Conservation (phyloP, 1,284 basidiomycete genomes). For the Ganoderma meredithae region DNA sequence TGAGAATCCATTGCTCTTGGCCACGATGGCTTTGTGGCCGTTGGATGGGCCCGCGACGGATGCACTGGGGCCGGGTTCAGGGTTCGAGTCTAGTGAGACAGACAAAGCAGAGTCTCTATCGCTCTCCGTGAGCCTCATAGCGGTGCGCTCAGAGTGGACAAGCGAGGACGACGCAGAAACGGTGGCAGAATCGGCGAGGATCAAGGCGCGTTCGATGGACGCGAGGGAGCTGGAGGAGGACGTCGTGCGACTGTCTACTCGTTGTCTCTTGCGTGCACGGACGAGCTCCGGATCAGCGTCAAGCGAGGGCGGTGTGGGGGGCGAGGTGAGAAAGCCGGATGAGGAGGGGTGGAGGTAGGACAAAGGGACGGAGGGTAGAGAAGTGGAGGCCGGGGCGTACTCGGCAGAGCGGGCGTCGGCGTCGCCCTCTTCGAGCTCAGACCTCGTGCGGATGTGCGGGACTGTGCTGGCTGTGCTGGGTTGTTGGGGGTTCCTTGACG, state of each 20-base stretch:
- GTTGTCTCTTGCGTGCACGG: constrained; percentile 65
- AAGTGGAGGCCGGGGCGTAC: constrained; percentile 35
- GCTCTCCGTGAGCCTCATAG: constrained; percentile 65
- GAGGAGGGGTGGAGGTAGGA: constrained; percentile 39
- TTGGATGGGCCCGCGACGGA: constrained; percentile 52
- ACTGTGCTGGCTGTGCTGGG: constrained; percentile 51
- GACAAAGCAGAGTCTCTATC: constrained; percentile 61
- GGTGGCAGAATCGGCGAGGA: constrained; percentile 37
- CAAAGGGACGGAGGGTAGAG: constrained; percentile 34
- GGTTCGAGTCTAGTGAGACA: constrained; percentile 52
- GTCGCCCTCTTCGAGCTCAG: constrained; percentile 65
- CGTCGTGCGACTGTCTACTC: constrained; percentile 53
- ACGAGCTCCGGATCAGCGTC: constrained; percentile 28
- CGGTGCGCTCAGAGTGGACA: constrained; percentile 33
- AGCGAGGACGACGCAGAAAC: constrained; percentile 21
- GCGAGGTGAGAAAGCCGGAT: constrained; percentile 30
- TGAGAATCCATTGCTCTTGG: constrained; percentile 43
- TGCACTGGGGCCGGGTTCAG: constrained; percentile 60
- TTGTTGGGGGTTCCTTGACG: constrained; percentile 34
- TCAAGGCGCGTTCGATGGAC: constrained; percentile 41
- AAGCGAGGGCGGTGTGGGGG: constrained; percentile 22
- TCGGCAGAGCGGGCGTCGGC: constrained; percentile 41
- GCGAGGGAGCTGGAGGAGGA: constrained; percentile 39
- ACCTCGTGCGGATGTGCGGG: constrained; percentile 67
- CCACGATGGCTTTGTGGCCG: constrained; percentile 52